A percentile compares a stretch with the other conserved stretches of the same genome.
Evolutionary conservation across 768 basidiomycete species (phyloP).

Genomic region (Paxillus ammoniavirescens): DNA sequence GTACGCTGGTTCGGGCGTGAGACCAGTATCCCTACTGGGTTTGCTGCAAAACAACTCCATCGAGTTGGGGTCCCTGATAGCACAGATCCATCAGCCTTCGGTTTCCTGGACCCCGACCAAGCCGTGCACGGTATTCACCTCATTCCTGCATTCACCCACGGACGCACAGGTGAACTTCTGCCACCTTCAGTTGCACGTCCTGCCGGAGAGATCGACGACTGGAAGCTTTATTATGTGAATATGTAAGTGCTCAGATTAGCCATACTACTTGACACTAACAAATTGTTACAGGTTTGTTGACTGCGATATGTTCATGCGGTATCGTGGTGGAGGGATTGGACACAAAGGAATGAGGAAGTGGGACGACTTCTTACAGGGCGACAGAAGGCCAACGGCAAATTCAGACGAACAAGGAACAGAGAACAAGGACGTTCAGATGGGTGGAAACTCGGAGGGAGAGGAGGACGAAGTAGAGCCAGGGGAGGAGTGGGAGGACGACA

Average conservation of each 20-base stretch:
- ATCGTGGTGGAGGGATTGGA: too few relatives aligned
- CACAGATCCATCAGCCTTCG: conserved; percentile 6
- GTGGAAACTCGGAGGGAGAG: too few relatives aligned
- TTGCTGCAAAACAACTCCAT: conserved; percentile 28
- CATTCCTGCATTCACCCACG: conserved; percentile 20
- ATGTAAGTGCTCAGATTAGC: conserved; percentile 23
- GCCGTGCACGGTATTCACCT: conserved; percentile 11
- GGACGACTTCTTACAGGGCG: too few relatives aligned
- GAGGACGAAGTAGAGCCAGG: too few relatives aligned
- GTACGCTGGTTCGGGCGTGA: conserved; percentile 26
- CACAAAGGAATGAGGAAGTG: too few relatives aligned
- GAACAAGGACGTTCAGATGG: too few relatives aligned
- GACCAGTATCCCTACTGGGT: conserved; percentile 22
- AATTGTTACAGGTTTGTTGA: too few relatives aligned
- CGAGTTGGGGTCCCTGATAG: conserved; percentile 25
- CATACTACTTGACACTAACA: too few relatives aligned
- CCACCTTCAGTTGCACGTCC: not conserved
- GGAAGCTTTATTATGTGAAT: conserved; percentile 31
- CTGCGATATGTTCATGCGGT: too few relatives aligned
- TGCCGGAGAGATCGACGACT: conserved; percentile 21
- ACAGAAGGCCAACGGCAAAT: too few relatives aligned
- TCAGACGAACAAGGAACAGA: too few relatives aligned
- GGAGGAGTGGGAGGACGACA: too few relatives aligned
- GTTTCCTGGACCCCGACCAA: conserved; percentile 12
- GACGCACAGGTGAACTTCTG: conserved; percentile 9